These are phyloP conservation scores for Chlorella ohadii DNA, from an alignment of 139 green algal species.

Conservation along the genomic window DNA sequence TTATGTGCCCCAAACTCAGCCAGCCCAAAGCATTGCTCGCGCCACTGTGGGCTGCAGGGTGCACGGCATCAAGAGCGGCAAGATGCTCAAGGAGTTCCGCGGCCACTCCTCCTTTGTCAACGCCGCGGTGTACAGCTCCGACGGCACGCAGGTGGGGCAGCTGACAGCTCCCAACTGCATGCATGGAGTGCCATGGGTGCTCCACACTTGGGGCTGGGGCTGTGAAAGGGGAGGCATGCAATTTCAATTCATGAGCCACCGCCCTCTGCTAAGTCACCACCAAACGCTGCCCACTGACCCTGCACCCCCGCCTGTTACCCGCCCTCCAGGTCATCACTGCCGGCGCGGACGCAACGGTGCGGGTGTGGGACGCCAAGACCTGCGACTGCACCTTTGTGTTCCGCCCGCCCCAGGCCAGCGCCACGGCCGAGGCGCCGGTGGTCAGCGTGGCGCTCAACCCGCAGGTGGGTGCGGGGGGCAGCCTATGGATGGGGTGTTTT, in stretches of 20 bases:
- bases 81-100: conserved; percentile 97
- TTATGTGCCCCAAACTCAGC: too few species aligned
- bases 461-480: too few species aligned
- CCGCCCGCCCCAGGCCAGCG: conserved; percentile 43
- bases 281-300: neutral
- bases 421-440: conserved; percentile 69
- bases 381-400: conserved; percentile 86
- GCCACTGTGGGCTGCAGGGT: conserved; percentile 73
- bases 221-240: too few species aligned
- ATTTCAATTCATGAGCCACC: too few species aligned
- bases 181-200: too few species aligned
- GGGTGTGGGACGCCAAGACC: conserved; percentile 93
- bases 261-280: too few species aligned
- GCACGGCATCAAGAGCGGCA: conserved; percentile 96
- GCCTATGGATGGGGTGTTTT: too few species aligned
- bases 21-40: too few species aligned
- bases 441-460: conserved; percentile 80
- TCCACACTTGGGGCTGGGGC: too few species aligned
- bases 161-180: too few species aligned
- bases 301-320: neutral
- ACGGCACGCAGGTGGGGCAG: conserved; percentile 67
- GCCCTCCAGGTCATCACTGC: conserved; percentile 64
- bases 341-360: conserved; percentile 88
- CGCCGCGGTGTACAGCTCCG: conserved; percentile 77
- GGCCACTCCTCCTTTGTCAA: conserved; percentile 97